A percentile compares a stretch with the other conserved stretches of the same genome.
Evolutionary conservation across 2,329 filamentous ascomycete genomes (phyloP).

Genomic region (Aspergillus eucalypticola): DNA sequence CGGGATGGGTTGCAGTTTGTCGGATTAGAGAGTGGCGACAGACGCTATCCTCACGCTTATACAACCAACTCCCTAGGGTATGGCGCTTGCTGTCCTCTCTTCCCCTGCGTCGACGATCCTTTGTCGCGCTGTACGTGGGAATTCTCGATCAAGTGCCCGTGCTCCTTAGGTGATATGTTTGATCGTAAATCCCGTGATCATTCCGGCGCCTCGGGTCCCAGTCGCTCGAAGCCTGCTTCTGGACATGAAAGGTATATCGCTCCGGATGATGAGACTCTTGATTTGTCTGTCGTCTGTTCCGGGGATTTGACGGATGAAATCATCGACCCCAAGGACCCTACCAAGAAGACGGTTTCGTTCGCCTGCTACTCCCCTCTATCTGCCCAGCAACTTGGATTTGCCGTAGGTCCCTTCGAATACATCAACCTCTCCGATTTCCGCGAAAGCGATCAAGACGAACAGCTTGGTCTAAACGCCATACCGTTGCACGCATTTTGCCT

Average conservation of each 20-base stretch:
- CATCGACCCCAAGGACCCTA: conserved; percentile 71
- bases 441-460: conserved; percentile 87
- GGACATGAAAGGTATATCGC: conserved; percentile 46
- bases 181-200: conserved; percentile 36
- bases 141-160: conserved; percentile 80
- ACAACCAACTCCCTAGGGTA: conserved; percentile 78
- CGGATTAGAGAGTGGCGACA: conserved; percentile 75
- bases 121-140: conserved; percentile 83
- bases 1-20: conserved; percentile 91
- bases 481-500: conserved; percentile 91
- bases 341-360: conserved; percentile 86
- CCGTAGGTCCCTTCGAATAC: conserved; percentile 91
- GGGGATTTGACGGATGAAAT: conserved; percentile 85
- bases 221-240: conserved; percentile 29
- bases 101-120: conserved; percentile 89
- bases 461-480: conserved; percentile 82
- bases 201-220: conserved; percentile 18
- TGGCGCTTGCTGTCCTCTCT: conserved; percentile 80
- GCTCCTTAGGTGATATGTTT: conserved; percentile 77
- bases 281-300: conserved; percentile 88
- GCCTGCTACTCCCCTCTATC: conserved; percentile 72
- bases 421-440: conserved; percentile 87
- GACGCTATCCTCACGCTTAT: conserved; percentile 86
- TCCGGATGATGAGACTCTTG: conserved; percentile 82
- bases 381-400: conserved; percentile 88